Evolutionary conservation across 768 basidiomycete species (phyloP), one percentile per base, ranked within the genome.

Genomic region (Lentinula raphanica): DNA sequence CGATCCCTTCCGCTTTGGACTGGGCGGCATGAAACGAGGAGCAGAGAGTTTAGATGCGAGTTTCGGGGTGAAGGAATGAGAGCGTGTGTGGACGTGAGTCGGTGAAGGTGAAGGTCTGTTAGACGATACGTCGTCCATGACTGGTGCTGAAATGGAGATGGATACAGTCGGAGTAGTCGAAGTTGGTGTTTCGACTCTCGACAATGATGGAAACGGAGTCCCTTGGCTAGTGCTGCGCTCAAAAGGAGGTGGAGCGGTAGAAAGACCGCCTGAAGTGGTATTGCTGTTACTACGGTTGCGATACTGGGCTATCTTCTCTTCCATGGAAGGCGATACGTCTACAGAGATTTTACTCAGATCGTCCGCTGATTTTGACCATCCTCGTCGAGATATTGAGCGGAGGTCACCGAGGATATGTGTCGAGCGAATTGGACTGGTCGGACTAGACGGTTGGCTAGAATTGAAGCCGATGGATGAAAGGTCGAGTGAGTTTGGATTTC

Each of bases 321-420:
- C 84, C 62, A 89, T 74, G 63, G 45, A 80, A 79, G 53, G 79
- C 64, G 72, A 36, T 72, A 64, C 58, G 59, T 62, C 27, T 68
- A 68, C 12, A 63, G 69, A 4, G 67, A 67, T 6, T 68, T 62
- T 38, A 67, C 65, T 13, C 76, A 75, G 49, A 84, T 93, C 90
- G 66, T 92, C 90, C 21, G 83, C 89, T 5, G 88, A 91, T 66
- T 76, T 84, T 25, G 89, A 90, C 90, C 90, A 92, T 12, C 79
- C 80, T 67, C 83, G 87, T 64, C 83, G 79, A 0, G 88, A 87
- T 9, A 90, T 83, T 49, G 69, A 73, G 44, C 87, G 83, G 49
- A 92, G 76, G 70, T 92, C 90, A 3, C 88, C 88, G 4, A 81
- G 74, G 17, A 75, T 76, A 3, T 72, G 72, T 12, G 69, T 59